Base-by-base conservation (phyloP, 306 rosid species). In the Lathyrus aphaca region DNA sequence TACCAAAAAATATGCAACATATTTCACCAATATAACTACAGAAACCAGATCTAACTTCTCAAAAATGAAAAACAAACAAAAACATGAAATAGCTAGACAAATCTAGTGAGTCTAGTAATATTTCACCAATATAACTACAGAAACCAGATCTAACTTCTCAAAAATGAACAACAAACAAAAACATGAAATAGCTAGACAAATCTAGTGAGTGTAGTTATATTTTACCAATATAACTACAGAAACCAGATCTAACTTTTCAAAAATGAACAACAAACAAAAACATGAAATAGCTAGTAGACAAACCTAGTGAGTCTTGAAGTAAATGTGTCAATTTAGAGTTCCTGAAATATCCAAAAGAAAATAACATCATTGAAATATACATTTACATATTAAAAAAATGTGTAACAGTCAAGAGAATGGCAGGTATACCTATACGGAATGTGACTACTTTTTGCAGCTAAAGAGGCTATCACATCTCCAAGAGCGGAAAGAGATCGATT, bases 261-360 rank as follows among this genome's bases (percentile, higher is more conserved):
- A 54, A 70, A 29, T 18, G 43, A 64, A 46, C 38, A 56, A 17
- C n/a, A 70, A 46, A 54, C 57, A 74, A 56, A 18, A 25, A 49
- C 57, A 71, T 46, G 13, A 53, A 70, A 44, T 23, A 40, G 50
- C 51, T 55, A 18, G 61, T n/a, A n/a, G n/a, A 14, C 54, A 73
- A 83, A 91, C 96, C 96, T 68, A 91, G 66, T n/a, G 97, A 91
- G 86, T 91, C 97, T 83, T 91, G 97, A 71, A 91, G 97, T 71
- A 91, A 78, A 82, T 91, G 97, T 15, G 97, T 91, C 88, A 91
- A 82, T 76, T 91, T 91, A 10, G 97, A 91, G 81, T 91, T 91
- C 87, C 97, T 91, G 85, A 78, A 79, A 79, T 67, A 72, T 16
- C 74, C 51, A 25, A 55, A 64, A 68, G 75, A 40, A 75, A 64